Evolutionary conservation across 2,329 filamentous ascomycete species (phyloP), one percentile per base, ranked within the genome.

Genomic region (Ceratocystis diversiconidia): DNA sequence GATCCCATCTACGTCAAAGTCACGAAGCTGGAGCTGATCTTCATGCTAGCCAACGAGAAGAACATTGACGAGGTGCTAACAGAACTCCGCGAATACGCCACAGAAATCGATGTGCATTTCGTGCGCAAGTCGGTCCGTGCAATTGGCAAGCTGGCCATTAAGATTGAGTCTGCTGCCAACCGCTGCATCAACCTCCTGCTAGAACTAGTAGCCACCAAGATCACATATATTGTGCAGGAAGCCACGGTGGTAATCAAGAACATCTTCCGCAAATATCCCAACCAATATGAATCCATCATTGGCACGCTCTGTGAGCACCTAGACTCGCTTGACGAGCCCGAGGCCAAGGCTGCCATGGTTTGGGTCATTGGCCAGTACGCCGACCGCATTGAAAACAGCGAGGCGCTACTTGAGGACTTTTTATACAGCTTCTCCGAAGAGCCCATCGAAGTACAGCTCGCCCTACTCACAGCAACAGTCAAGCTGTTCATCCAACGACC

Each of bases 341-440:
- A 99, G 75, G 94, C 94, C 59, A 99, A 99, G 75, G 92, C 94
- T 1, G 94, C 94, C 67, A 96, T 99, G 85, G 94, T 99, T 57
- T 99, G 94, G 94, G 94, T 99, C 44, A 99, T 99, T 73, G 94
- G 94, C 1, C 90, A 99, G 74, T 99, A 99, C 72, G 94, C 94
- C 8, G 91, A 95, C 73, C 87, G 94, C 57, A 99, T 99, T 71
- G 94, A 99, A 74, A 97, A 99, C 74, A 94, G 90, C 17, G 94
- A 97, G 71, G 89, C 88, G 0, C 80, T 99, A 1, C 82, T 99
- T 7, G 92, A 99, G 71, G 94, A 99, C 74, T 99, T 97, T 74
- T 75, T 99, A 7, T 92, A 92, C 73, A 89, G 90, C 0, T 99
- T 97, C 77, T 83, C 89, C 32, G 94, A 99, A 71, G 94, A 99